Conservation (phyloP, 192 early-diverging fungal genomes). For the Chytriomyces confervae region DNA sequence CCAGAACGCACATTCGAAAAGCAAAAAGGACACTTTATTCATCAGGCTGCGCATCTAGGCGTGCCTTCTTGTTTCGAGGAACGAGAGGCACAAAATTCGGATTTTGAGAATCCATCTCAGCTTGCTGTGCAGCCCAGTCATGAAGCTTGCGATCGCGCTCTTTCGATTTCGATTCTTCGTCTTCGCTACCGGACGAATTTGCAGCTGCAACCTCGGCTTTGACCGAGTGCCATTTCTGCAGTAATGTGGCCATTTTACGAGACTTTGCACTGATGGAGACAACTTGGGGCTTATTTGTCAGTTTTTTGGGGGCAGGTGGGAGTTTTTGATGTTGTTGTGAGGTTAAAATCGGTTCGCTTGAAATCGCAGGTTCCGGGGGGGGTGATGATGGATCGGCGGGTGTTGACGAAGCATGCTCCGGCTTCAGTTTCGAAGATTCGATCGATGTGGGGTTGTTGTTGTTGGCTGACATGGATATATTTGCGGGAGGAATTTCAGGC, state of each 20-base stretch:
- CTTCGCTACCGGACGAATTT: slow-evolving; percentile 1
- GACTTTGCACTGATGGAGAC: slow-evolving; percentile 33
- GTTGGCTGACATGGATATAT: not conserved
- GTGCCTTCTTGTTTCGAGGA: slow-evolving; percentile 1
- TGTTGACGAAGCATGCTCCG: too few relatives aligned
- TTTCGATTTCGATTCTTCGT: not conserved
- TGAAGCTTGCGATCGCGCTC: slow-evolving; percentile 12
- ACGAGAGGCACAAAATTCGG: slow-evolving; percentile 28
- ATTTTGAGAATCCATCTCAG: not conserved
- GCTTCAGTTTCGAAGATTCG: too few relatives aligned
- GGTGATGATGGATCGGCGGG: not conserved
- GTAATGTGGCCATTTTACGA: slow-evolving; percentile 10
- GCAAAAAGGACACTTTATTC: not conserved
- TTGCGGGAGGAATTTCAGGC: slow-evolving; percentile 24
- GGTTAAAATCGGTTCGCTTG: not conserved
- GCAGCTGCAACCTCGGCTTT: slow-evolving; percentile 18
- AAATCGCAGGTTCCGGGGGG: not conserved
- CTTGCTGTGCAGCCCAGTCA: slow-evolving; percentile 7
- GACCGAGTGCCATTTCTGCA: slow-evolving; percentile 28
- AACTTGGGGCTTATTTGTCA: slow-evolving; percentile 16
- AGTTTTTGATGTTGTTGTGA: not conserved
- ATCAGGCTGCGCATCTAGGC: not conserved
- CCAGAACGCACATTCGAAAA: not conserved
- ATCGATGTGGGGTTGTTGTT: not conserved
- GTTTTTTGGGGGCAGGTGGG: not conserved